Percentiles rank a stretch among this genome's conserved stretches.
phyloP scores from a whole-genome alignment of 148 eudicot species.

The Pouteria glomerata region DNA sequence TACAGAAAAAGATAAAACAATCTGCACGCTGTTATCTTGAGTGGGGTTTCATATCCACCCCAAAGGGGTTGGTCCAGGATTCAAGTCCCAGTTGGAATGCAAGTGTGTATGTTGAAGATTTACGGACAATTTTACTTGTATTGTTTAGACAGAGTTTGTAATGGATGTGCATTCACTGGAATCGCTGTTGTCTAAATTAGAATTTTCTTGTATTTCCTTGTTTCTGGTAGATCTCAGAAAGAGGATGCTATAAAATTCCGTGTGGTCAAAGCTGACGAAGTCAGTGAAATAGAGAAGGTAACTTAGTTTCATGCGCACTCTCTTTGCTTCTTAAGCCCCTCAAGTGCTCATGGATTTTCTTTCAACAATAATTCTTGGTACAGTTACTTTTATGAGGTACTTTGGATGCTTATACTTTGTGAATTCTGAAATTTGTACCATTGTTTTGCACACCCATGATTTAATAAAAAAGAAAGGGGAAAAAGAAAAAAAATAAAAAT shows the following conservation, averaged over 20 bases:
- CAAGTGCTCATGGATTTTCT: not conserved
- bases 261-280: constrained; percentile 74
- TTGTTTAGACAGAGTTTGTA: not conserved
- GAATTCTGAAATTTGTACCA: not conserved
- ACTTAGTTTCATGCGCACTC: not conserved
- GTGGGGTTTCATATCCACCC: not conserved
- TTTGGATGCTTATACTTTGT: not conserved
- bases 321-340: not conserved
- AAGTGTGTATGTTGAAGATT: not conserved
- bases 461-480: no score
- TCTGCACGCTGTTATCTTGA: not conserved
- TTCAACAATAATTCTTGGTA: not conserved
- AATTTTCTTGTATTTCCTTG: constrained; percentile 6
- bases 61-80: not conserved
- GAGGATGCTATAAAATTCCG: constrained; percentile 95
- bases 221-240: constrained; percentile 59
- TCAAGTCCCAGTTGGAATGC: not conserved
- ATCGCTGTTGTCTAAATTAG: not conserved
- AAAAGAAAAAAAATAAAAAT: no score
- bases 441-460: not conserved
- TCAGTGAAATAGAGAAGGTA: constrained; percentile 80
- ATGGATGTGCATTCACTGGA: not conserved
- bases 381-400: not conserved
- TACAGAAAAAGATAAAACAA: not conserved
- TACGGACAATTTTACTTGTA: not conserved